Evolutionary conservation across 2,329 filamentous ascomycete species (phyloP).

Genomic region (Claviceps monticola): DNA sequence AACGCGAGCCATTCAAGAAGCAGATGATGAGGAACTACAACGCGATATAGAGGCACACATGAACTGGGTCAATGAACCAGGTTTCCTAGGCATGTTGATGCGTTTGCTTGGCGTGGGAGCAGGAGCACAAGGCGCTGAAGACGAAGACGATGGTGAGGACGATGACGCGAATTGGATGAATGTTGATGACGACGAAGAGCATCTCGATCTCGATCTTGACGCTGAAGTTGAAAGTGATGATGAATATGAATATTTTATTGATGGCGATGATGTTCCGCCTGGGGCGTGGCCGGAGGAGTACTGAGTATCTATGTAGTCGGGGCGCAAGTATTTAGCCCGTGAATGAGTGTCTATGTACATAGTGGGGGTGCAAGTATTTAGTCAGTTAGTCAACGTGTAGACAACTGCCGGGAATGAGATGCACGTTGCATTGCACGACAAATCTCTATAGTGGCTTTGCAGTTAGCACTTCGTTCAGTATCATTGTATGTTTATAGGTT

Average conservation of each 20-base stretch:
- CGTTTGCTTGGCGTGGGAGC: constrained; percentile 12
- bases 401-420: no score
- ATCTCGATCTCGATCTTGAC: constrained; percentile 5
- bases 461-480: no score
- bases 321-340: no score
- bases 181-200: constrained; percentile 4
- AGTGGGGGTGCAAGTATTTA: no score
- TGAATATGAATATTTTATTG: constrained; percentile 5
- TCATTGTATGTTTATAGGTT: no score
- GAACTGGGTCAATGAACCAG: constrained; percentile 13
- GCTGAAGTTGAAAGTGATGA: constrained; percentile 3
- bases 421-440: no score
- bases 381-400: no score
- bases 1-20: constrained; percentile 10
- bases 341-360: no score
- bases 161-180: constrained; percentile 2
- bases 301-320: no score
- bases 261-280: constrained; percentile 10
- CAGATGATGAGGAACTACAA: constrained; percentile 19
- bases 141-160: constrained; percentile 1
- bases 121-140: constrained; percentile 5
- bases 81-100: constrained; percentile 14
- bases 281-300: constrained; percentile 23
- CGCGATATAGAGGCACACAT: constrained; percentile 18
- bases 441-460: no score